A percentile compares a stretch with the other conserved stretches of the same genome.
phyloP scores from a whole-genome alignment of 495 filamentous ascomycete species.

The Lentithecium fluviatile region DNA sequence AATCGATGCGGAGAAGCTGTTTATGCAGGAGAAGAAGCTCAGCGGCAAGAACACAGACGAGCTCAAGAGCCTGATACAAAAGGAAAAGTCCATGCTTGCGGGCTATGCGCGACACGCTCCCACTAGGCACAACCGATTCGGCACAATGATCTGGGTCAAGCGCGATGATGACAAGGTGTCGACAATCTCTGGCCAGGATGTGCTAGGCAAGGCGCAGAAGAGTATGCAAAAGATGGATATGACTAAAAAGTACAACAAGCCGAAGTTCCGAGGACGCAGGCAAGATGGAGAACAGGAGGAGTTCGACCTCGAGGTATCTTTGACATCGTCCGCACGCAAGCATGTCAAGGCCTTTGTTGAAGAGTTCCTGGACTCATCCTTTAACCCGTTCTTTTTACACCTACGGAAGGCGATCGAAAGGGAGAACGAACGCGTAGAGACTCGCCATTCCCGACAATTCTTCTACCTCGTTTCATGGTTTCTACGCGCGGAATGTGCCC shows the following conservation, averaged over 20 bases:
- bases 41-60: constrained; percentile 67
- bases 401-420: constrained; percentile 86
- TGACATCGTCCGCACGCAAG: constrained; percentile 66
- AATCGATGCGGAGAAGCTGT: constrained; percentile 79
- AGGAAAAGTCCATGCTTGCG: constrained; percentile 77
- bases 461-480: constrained; percentile 96
- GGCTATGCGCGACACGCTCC: constrained; percentile 77
- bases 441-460: constrained; percentile 73
- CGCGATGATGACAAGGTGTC: constrained; percentile 72
- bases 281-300: constrained; percentile 65
- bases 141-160: constrained; percentile 97
- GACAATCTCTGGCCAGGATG: constrained; percentile 84
- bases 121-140: constrained; percentile 89
- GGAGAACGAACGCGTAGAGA: constrained; percentile 74
- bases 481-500: constrained; percentile 78
- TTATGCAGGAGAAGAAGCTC: constrained; percentile 73
- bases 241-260: constrained; percentile 85
- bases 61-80: constrained; percentile 66
- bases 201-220: constrained; percentile 68
- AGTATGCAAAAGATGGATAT: constrained; percentile 86
- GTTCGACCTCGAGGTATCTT: constrained; percentile 67
- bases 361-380: constrained; percentile 91
- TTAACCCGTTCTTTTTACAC: constrained; percentile 89
- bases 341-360: constrained; percentile 81
- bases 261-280: constrained; percentile 57